Percentiles rank a stretch among this genome's conserved stretches.
Conservation (phyloP, 129 eudicot genomes). For the Chrysanthemum seticuspe region DNA sequence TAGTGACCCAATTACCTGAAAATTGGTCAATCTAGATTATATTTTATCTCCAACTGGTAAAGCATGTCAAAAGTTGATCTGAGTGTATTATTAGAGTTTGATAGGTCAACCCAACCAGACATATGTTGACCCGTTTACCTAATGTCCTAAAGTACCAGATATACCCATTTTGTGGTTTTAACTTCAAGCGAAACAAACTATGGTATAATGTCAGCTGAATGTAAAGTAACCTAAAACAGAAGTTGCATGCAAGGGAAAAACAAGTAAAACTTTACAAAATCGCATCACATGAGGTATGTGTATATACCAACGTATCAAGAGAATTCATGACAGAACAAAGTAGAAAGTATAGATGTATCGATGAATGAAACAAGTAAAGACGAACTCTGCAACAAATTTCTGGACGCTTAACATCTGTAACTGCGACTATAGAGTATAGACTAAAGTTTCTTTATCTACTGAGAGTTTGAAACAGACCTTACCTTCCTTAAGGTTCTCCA, state of each 20-base stretch:
- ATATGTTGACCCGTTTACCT: too few relatives aligned
- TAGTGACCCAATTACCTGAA: neutral
- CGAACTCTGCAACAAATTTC: neutral
- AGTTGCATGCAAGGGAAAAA: neutral
- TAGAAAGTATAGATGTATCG: neutral
- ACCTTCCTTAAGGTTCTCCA: constrained; percentile 14
- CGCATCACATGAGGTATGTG: neutral
- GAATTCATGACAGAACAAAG: constrained; percentile 7
- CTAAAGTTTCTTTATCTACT: constrained; percentile 11
- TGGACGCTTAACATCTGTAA: neutral
- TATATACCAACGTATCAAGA: constrained; percentile 16
- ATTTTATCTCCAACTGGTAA: neutral
- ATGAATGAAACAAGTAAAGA: constrained; percentile 12
- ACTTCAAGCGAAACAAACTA: neutral
- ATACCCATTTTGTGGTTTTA: neutral
- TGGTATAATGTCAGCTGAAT: neutral
- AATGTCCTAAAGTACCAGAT: neutral
- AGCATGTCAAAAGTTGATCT: neutral
- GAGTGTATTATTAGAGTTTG: too few relatives aligned
- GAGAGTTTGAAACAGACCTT: neutral
- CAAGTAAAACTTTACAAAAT: constrained; percentile 9
- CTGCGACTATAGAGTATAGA: neutral
- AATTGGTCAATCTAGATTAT: neutral
- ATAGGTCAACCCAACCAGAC: too few relatives aligned
- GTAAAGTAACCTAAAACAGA: neutral